These are phyloP conservation scores for Pythium myriotylum DNA, from an alignment of 352 stramenopile genomes.

Conservation along the genomic window DNA sequence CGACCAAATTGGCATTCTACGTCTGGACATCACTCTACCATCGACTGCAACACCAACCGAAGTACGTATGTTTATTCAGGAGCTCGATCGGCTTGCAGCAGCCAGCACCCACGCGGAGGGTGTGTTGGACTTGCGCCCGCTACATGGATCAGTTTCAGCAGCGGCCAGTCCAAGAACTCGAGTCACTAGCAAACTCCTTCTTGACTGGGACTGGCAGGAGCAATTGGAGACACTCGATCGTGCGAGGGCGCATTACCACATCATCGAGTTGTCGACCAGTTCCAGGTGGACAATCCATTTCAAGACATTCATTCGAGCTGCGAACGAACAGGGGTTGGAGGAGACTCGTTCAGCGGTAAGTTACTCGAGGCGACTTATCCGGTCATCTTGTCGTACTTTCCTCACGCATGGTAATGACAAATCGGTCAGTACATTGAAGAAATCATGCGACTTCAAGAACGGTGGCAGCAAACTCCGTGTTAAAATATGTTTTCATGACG, in stretches of 20 bases:
- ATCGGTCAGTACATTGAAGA: slow-evolving; percentile 62
- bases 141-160: slow-evolving; percentile 13
- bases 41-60: slow-evolving; percentile 29
- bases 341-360: slow-evolving; percentile 49
- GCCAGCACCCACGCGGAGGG: slow-evolving; percentile 1
- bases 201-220: slow-evolving; percentile 11
- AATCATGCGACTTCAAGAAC: slow-evolving; percentile 67
- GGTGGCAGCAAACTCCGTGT: slow-evolving; percentile 5
- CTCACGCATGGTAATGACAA: not conserved
- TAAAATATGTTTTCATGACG: too few relatives aligned
- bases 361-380: slow-evolving; percentile 16
- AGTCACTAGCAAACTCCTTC: not conserved
- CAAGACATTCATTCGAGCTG: slow-evolving; percentile 52
- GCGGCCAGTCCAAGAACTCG: slow-evolving; percentile 21
- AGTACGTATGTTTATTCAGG: slow-evolving; percentile 65
- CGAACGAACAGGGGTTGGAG: slow-evolving; percentile 33
- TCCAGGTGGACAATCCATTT: slow-evolving; percentile 64
- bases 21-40: slow-evolving; percentile 52
- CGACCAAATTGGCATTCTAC: slow-evolving; percentile 53
- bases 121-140: slow-evolving; percentile 10
- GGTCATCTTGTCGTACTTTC: slow-evolving; percentile 30
- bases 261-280: slow-evolving; percentile 47
- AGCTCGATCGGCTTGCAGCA: slow-evolving; percentile 51
- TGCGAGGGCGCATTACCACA: slow-evolving; percentile 34
- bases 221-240: slow-evolving; percentile 48